Base-by-base conservation (phyloP, 2,329 filamentous ascomycete species). In the Achaetomium macrosporum region DNA sequence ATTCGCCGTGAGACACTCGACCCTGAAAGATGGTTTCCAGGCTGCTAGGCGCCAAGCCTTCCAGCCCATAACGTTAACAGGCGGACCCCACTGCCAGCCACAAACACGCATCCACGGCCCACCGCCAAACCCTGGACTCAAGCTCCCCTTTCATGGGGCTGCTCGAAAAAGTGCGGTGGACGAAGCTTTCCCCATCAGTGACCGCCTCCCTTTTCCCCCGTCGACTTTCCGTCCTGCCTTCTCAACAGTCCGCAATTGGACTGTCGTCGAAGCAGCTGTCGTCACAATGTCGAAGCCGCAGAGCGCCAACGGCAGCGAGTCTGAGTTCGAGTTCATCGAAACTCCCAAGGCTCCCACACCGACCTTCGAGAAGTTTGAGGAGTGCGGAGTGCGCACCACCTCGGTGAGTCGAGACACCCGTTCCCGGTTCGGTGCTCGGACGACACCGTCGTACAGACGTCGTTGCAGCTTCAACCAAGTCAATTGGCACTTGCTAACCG, bases 261-360 rank as follows among this genome's bases (percentile, higher is more conserved):
- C 51, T 59, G 58, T 47, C 11, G 35, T 3, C 12, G 35, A n/a
- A 53, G 54, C 53, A 56, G 53, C 37, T 49, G 44, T 57, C 44
- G 53, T 33, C 69, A 76, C 64, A 63, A 75, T 77, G 70, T 77
- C 75, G 55, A 75, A 77, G 61, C 64, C 73, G 56, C 67, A 71
- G 60, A 75, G 73, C 64, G 65, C 67, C 62, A 74, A 72, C 65
- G 72, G 72, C 69, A 75, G 71, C 57, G 74, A 76, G 69, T 73
- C 73, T 61, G 71, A 75, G 59, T 86, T 87, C 67, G 82, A 87
- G 69, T 88, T 85, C 68, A 78, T 80, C 65, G 71, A 78, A 61
- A 81, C 78, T 64, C 78, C 78, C 33, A 75, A 74, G 64, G 75
- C 75, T 60, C 68, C 72, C 43, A 68, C 71, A 52, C 70, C 74